Base-by-base conservation (phyloP, 2,329 filamentous ascomycete genomes). In the Claviceps sp. region DNA sequence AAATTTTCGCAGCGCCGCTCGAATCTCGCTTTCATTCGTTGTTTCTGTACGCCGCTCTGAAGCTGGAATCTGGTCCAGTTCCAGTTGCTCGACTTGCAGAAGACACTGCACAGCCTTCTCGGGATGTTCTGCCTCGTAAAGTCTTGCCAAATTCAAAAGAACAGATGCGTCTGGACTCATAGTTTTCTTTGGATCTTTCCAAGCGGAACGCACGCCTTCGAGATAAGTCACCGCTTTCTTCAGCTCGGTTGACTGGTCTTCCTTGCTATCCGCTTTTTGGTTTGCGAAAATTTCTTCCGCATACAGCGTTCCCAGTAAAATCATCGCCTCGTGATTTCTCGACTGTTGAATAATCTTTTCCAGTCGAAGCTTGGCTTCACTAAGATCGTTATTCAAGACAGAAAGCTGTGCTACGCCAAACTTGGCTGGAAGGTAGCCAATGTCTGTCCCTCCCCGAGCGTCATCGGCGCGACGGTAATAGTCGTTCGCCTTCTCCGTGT, bases 71-170 rank as follows among this genome's bases (percentile, higher is more conserved):
- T 86, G 85, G 43, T 88, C 85, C 20, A 95, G 68, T 63, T 96
- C 90, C 59, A 96, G 78, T 64, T 95, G 82, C 66, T 97, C 91
- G 5, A 97, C 88, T 62, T 96, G 89, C 58, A 88, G 82, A 42
- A 98, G 76, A 61, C 91, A 97, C 64, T 93, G 86, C 52, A 97
- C 74, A 52, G 90, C 93, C 71, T 93, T 95, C 26, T 97, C 90
- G 0, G 93, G 88, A 23, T 83, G 77, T 5, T 91, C 86, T 3
- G 68, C 75, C 69, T 98, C 94, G 63, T 97, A 97, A 0, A 98
- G 77, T 23, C 91, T 82, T 22, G 93, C 88, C 39, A 98, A 79
- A 58, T 96, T 97, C 26, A 98, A 77, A 23, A 98, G 74, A 5
- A 98, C 90, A 0, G 89, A 85, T 20, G 89, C 78, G 64, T 98